Evolutionary conservation across 129 eudicot genomes (phyloP), one percentile per base, ranked within the genome.

Genomic region (Dittrichia graveolens): DNA sequence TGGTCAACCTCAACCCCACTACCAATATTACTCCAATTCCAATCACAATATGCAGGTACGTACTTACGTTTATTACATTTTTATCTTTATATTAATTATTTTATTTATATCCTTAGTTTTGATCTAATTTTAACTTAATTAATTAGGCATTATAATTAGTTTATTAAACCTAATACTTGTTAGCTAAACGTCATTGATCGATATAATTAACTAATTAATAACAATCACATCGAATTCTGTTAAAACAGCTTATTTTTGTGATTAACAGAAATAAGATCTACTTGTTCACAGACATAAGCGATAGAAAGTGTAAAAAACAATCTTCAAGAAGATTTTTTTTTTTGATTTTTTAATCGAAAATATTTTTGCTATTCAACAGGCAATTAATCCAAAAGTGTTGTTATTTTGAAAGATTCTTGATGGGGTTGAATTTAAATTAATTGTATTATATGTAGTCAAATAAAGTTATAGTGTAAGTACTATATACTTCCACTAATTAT

Each of bases 21-120:
- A 85, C 69, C 81, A 80, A 67, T 69, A 76, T 46, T 52, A 76
- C 67, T 35, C 72, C 14, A 49, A 68, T 59, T 74, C 76, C 54
- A 69, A 78, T 43, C 77, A 71, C 73, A 79, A 85, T 75, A 85
- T 83, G 31, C 31, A 24, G 90, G 95, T 88, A 88, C 62, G 59
- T 61, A 15, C 7, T 47, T 67, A 10, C 15, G 5, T 75, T 65
- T 14, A 38, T 3, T 2, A 39, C 34, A 16, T 8, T 64, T 6
- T 24, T 41, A 9, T 38, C 11, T 35, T 35, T 2, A 38, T 3
- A 3, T 54, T n/a, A n/a, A n/a, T n/a, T n/a, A n/a, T n/a, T n/a
- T n/a, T n/a, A n/a, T n/a, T n/a, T n/a, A n/a, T n/a, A n/a, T n/a
- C n/a, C n/a, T n/a, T n/a, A n/a, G n/a, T n/a, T n/a, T n/a, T n/a